Evolutionary conservation across 192 early-diverging fungal genomes (phyloP).

Genomic region (Coemansia sp.): DNA sequence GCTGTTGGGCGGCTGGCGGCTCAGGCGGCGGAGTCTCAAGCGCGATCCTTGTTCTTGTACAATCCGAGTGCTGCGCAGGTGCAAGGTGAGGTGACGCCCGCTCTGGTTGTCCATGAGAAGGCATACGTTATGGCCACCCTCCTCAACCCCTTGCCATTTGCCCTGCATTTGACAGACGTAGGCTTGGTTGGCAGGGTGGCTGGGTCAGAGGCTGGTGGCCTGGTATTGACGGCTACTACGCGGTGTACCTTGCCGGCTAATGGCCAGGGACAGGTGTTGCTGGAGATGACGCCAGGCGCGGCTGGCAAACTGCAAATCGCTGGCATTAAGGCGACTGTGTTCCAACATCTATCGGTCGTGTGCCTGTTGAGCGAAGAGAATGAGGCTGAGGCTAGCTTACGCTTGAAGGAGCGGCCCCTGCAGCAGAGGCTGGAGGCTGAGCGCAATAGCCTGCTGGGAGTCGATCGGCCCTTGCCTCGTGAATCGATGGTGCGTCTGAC

Average conservation of each 20-base stretch:
- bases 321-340: slow-evolving; percentile 25
- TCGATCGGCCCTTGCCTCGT: background rate
- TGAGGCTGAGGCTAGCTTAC: slow-evolving; percentile 13
- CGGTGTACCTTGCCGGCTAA: slow-evolving; percentile 24
- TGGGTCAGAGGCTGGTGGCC: background rate
- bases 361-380: slow-evolving; percentile 32
- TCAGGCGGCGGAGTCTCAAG: background rate
- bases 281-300: slow-evolving; percentile 16
- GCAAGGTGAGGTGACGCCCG: slow-evolving; percentile 21
- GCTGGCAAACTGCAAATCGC: slow-evolving; percentile 23
- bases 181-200: slow-evolving; percentile 4
- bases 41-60: slow-evolving; percentile 40
- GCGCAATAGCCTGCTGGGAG: slow-evolving; percentile 20
- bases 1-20: background rate
- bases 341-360: slow-evolving; percentile 27
- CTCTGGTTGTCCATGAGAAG: slow-evolving; percentile 26
- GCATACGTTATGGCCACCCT: slow-evolving; percentile 40
- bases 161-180: slow-evolving; percentile 30
- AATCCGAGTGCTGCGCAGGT: slow-evolving; percentile 37
- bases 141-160: slow-evolving; percentile 47
- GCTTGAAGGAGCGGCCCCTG: slow-evolving; percentile 19
- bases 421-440: slow-evolving; percentile 37
- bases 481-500: slow-evolving; percentile 20
- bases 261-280: slow-evolving; percentile 22
- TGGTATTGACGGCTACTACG: background rate